Conservation (phyloP, 2,329 filamentous ascomycete genomes). For the Trichoderma arundinaceum region DNA sequence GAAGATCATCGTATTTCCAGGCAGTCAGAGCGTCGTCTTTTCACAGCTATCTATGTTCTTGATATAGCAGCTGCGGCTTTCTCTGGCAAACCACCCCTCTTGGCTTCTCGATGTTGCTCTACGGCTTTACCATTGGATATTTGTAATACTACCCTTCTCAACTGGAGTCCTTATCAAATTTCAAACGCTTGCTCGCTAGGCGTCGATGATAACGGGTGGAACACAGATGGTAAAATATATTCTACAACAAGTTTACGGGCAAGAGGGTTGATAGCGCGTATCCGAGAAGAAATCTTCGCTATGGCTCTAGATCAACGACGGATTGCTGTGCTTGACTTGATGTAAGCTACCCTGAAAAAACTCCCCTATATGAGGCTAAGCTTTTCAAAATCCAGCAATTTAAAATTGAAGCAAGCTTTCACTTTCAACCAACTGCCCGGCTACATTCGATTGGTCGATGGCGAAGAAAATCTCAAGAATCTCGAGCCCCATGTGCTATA, state of each 20-base stretch:
- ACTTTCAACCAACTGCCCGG: not conserved
- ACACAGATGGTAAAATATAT: not conserved
- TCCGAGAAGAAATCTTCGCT: not conserved
- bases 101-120: not conserved
- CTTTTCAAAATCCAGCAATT: not conserved
- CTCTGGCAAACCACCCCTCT: not conserved
- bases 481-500: slow-evolving; percentile 7
- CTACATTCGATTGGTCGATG: not conserved
- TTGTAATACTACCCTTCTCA: not conserved
- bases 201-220: not conserved
- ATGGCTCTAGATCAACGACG: not conserved
- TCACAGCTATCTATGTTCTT: slow-evolving; percentile 16
- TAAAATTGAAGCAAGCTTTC: not conserved
- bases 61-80: slow-evolving; percentile 1
- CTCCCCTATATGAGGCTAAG: not conserved
- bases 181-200: not conserved
- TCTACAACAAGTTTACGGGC: slow-evolving; percentile 1
- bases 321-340: not conserved
- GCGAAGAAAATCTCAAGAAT: not conserved
- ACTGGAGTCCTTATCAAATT: not conserved
- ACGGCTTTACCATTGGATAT: slow-evolving; percentile 14
- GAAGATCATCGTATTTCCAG: not conserved
- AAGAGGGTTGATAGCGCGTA: not conserved
- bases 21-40: slow-evolving; percentile 15
- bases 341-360: not conserved